These are phyloP conservation scores for Datisca glomerata DNA, from an alignment of 306 rosid genomes.

Conservation along the genomic window DNA sequence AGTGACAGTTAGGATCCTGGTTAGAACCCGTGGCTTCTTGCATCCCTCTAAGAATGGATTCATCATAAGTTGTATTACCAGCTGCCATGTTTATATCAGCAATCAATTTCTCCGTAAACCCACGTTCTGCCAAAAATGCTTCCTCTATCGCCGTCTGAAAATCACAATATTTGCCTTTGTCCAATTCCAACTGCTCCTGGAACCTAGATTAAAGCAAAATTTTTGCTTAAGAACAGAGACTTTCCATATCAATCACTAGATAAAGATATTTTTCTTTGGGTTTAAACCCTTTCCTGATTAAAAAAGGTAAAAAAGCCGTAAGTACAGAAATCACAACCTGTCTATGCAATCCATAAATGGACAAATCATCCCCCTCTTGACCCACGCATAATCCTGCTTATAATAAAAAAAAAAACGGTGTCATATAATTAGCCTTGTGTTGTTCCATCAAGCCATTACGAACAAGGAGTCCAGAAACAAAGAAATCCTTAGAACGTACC, in stretches of 20 bases:
- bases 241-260: background rate
- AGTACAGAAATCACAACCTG: slow-evolving; percentile 41
- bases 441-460: background rate
- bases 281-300: too few relatives aligned
- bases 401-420: slow-evolving; percentile 19
- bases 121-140: slow-evolving; percentile 89
- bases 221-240: slow-evolving; percentile 17
- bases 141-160: slow-evolving; percentile 90
- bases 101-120: slow-evolving; percentile 80
- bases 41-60: slow-evolving; percentile 40
- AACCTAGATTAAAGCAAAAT: slow-evolving; percentile 45
- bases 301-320: too few relatives aligned
- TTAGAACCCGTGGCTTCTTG: slow-evolving; percentile 60
- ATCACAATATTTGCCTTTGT: slow-evolving; percentile 42
- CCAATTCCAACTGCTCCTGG: slow-evolving; percentile 68
- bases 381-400: slow-evolving; percentile 98
- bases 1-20: slow-evolving; percentile 44
- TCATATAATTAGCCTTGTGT: too few relatives aligned
- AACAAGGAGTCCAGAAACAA: slow-evolving; percentile 5
- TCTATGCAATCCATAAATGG: slow-evolving; percentile 77
- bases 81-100: slow-evolving; percentile 92
- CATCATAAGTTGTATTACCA: slow-evolving; percentile 51
- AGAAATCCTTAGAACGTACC: slow-evolving; percentile 33
- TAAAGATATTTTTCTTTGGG: too few relatives aligned
- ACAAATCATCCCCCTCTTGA: slow-evolving; percentile 74